Conservation (phyloP, 345 rosid species). For the Eucalyptus marginata region DNA sequence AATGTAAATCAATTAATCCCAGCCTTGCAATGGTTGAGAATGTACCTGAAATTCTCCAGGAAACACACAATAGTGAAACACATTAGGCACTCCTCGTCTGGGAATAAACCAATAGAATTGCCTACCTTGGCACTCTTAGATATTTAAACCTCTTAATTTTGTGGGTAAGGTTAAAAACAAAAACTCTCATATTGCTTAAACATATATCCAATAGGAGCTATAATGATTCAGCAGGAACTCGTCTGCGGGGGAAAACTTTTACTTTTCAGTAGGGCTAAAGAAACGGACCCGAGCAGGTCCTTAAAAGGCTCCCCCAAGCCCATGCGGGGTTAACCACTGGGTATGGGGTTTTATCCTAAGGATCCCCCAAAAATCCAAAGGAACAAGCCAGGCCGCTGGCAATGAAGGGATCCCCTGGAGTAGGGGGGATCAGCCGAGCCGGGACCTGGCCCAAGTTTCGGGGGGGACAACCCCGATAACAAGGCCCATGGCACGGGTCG, state of each 20-base stretch:
- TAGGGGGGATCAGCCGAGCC: no score
- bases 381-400: no score
- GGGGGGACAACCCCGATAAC: no score
- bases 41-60: not conserved
- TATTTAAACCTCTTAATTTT: not conserved
- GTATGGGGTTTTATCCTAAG: no score
- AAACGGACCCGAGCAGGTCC: no score
- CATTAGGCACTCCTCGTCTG: not conserved
- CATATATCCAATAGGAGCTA: not conserved
- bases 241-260: not conserved
- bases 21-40: not conserved
- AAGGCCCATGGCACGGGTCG: no score
- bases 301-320: no score
- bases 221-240: not conserved
- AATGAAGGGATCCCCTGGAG: no score
- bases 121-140: not conserved
- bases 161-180: not conserved
- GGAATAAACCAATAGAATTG: not conserved
- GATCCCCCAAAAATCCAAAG: no score
- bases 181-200: not conserved
- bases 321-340: no score
- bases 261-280: not conserved
- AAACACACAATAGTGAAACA: not conserved
- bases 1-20: not conserved
- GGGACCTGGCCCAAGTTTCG: no score